Evolutionary conservation across 495 filamentous ascomycete species (phyloP).

Genomic region (Annulohypoxylon nitens): DNA sequence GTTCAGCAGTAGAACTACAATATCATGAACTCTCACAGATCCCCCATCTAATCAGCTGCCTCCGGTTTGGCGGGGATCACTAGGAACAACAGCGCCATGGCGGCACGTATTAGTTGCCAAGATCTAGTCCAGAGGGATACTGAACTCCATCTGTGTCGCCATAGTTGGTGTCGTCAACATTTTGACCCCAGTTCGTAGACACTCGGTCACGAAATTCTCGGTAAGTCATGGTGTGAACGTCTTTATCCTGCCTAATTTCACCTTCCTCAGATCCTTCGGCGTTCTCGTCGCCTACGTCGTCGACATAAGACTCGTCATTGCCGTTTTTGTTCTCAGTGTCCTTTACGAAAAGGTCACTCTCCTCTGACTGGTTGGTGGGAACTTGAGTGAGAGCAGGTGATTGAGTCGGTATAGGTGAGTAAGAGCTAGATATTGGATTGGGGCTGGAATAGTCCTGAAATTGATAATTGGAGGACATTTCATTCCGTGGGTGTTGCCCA

Average conservation of each 20-base stretch:
- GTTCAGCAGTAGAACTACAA: too few relatives aligned
- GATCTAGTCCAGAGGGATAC: background rate
- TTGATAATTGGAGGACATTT: background rate
- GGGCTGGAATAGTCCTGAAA: background rate
- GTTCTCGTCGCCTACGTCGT: background rate
- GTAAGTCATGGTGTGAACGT: background rate
- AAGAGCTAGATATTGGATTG: background rate
- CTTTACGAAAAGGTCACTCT: constrained; percentile 20
- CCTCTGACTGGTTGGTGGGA: background rate
- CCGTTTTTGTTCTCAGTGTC: background rate
- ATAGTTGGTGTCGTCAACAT: background rate
- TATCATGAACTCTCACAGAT: too few relatives aligned
- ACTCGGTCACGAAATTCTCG: background rate
- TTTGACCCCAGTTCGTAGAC: background rate
- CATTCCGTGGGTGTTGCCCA: background rate
- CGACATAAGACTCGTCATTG: background rate
- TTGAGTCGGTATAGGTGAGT: background rate
- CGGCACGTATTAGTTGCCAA: background rate
- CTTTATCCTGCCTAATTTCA: background rate
- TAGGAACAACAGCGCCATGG: background rate
- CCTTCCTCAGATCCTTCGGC: background rate
- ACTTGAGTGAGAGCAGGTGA: background rate
- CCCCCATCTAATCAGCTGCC: too few relatives aligned
- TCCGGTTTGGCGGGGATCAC: background rate
- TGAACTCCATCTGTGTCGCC: background rate